Evolutionary conservation across 176 grass and related monocot species (phyloP).

Genomic region (Cymbopogon citratus): DNA sequence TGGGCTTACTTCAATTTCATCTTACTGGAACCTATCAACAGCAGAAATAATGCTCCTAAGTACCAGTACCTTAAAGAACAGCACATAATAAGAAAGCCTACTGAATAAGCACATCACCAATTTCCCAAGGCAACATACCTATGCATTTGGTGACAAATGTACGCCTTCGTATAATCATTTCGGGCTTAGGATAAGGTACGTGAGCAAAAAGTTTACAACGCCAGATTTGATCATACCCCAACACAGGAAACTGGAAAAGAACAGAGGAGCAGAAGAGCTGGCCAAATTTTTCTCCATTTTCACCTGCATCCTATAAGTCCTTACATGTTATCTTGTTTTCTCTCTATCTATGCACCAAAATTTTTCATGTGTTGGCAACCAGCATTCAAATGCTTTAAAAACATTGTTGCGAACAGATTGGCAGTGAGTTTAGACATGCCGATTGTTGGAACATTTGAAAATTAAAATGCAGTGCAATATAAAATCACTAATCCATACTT

Average conservation of each 20-base stretch:
- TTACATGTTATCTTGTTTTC: background rate
- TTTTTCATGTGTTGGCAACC: background rate
- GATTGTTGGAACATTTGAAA: background rate
- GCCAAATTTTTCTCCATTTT: background rate
- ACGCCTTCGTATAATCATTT: background rate
- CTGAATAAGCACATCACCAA: background rate
- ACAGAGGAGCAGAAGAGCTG: background rate
- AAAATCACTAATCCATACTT: background rate
- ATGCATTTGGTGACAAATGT: background rate
- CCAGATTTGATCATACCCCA: background rate
- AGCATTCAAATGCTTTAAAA: background rate
- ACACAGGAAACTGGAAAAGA: background rate
- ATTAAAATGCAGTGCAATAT: background rate
- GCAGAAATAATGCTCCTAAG: background rate
- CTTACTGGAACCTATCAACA: background rate
- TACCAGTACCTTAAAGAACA: background rate
- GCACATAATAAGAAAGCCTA: background rate
- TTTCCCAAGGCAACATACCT: background rate
- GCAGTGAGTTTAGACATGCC: background rate
- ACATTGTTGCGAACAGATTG: background rate
- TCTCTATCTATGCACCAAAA: background rate
- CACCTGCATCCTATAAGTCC: background rate
- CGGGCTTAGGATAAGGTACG: background rate
- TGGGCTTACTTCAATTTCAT: background rate
- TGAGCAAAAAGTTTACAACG: background rate